A percentile compares a stretch with the other conserved stretches of the same genome.
phyloP scores from a whole-genome alignment of 345 rosid genomes.

The sweet orange (Citrus sinensis) region DNA sequence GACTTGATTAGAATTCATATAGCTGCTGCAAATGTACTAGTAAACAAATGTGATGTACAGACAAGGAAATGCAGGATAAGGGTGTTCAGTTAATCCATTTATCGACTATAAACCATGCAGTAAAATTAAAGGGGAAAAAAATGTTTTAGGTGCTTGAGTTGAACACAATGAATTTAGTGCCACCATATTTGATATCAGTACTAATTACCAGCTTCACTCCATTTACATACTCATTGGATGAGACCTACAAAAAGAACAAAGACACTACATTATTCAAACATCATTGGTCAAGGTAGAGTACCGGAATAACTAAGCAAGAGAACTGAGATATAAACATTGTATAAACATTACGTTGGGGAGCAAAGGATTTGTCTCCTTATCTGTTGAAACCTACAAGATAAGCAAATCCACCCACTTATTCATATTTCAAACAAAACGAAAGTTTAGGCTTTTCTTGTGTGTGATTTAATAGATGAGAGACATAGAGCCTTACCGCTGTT shows the following conservation, averaged over 20 bases:
- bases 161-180: background rate
- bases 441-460: background rate
- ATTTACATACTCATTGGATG: background rate
- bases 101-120: too few relatives aligned
- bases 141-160: background rate
- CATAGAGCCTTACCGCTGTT: constrained; percentile 20
- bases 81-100: too few relatives aligned
- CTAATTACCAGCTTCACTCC: background rate
- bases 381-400: constrained; percentile 22
- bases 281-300: background rate
- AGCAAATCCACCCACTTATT: too few relatives aligned
- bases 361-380: constrained; percentile 10
- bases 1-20: background rate
- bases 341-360: constrained; percentile 9
- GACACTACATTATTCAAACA: background rate
- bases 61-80: too few relatives aligned
- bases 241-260: background rate
- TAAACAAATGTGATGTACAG: background rate
- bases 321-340: too few relatives aligned
- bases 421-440: background rate
- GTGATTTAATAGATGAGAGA: background rate
- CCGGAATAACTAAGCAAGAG: too few relatives aligned
- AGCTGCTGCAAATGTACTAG: background rate
- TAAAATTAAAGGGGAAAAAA: background rate
- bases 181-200: background rate